Base-by-base conservation (phyloP, 768 basidiomycete genomes). In the Psilocybe subaeruginosa region DNA sequence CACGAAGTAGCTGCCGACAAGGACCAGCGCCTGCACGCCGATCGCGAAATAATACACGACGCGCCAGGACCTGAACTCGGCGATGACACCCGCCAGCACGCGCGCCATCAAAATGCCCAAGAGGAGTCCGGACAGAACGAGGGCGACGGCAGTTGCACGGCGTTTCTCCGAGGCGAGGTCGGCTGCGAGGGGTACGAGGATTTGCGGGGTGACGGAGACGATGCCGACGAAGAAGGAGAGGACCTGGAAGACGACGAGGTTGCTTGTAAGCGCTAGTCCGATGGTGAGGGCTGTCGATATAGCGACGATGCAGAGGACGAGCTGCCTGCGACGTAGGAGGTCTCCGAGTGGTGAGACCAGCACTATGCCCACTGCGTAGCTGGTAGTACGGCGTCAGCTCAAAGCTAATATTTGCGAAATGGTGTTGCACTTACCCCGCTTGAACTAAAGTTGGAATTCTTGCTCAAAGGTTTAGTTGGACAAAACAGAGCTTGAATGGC, bases 281-380 rank as follows among this genome's bases (percentile, higher is more conserved):
- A 95, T 85, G 0, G 90, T 85, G 3, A 97, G 77, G 3, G 80
- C 67, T 0, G 83, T 81, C 0, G 88, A 85, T 19, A 82, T 50
- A 1, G 82, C 65, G 41, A 89, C 76, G 17, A 93, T 73, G 9
- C 79, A 60, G 19, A 96, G 78, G 31, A 90, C 80, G 0, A 97
- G 78, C 47, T 85, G 88, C 11, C 94, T 80, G 37, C 93, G 78
- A 17, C 90, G 88, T 30, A 93, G 82, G 19, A 95, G 82, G 71
- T 97, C 94, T 7, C 95, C 94, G 0, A 93, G 78, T 1, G 95
- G 94, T 0, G 90, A 84, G 56, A 96, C 85, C 45, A 95, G 73
- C 2, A 95, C 72, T 6, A 94, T 80, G 1, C 92, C 92, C 7
- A 76, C 76, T 1, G 88, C 90, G 70, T 93, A 94, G 46, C 91